Evolutionary conservation across 2,329 filamentous ascomycete genomes (phyloP), one percentile per base, ranked within the genome.

Genomic region (Pseudocercospora fuligena): DNA sequence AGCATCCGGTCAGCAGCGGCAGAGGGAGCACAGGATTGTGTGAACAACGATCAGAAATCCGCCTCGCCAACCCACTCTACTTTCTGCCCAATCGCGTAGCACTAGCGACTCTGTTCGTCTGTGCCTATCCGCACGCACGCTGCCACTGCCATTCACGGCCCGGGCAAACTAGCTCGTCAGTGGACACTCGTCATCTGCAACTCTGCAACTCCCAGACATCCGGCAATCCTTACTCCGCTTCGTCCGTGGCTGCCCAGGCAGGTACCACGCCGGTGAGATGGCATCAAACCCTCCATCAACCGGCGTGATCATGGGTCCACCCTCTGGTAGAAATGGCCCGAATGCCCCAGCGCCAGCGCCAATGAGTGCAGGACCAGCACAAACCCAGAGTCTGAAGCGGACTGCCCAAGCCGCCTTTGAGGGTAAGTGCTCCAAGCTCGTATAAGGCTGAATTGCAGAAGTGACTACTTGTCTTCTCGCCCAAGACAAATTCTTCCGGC

Each of bases 381-480:
- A 63, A 46, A 53, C 66, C 56, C 66, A 66, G 47, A 62, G 63
- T 47, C 61, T 78, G 61, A 79, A 78, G 69, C 74, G 75, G 67
- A 79, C 75, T 67, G 75, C 78, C 46, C 78, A 78, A 71, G 75
- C 78, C 61, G 78, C 80, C 69, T 80, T 81, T 70, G 79, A 82
- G 67, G 76, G 76, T 78, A 64, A 70, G 74, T 70, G 36, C 29
- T 63, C 43, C 46, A 29, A 6, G 21, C 51, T 56, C 51, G 51
- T 31, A 19, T 33, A 25, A 54, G 49, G 49, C 49, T 27, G 23
- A 25, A 16, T 29, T 16, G 49, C 25, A 23, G 47, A 31, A 33
- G 51, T 31, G 51, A 56, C 51, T 14, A 19, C 51, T 29, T 29
- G 21, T 29, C 51, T 56, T 56, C 51, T 31, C 27, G 51, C 51